phyloP scores from a whole-genome alignment of 1,284 basidiomycete genomes.

The Trametes versicolor region DNA sequence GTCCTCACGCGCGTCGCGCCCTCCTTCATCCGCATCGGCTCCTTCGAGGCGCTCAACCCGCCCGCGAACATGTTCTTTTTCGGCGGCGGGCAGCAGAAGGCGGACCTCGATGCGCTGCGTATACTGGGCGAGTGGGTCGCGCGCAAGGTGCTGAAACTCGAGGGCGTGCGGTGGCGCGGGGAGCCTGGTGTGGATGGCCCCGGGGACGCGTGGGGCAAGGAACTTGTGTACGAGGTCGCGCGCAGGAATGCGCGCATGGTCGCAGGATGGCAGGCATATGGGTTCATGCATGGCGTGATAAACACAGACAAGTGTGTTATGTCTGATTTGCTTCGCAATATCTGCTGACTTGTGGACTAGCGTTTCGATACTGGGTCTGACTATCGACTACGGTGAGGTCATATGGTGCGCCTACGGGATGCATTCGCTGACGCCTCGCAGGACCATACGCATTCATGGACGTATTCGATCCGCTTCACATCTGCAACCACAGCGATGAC shows the following conservation, averaged over 20 bases:
- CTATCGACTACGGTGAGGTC: conserved; percentile 86
- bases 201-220: conserved; percentile 71
- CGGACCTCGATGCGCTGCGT: conserved; percentile 78
- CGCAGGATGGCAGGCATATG: conserved; percentile 94
- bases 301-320: conserved; percentile 90
- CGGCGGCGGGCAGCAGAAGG: conserved; percentile 78
- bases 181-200: conserved; percentile 40
- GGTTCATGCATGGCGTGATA: conserved; percentile 95
- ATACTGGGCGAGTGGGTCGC: conserved; percentile 81
- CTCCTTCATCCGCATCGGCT: conserved; percentile 93
- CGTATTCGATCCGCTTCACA: conserved; percentile 83
- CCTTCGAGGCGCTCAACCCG: conserved; percentile 88
- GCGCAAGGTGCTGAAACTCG: conserved; percentile 64
- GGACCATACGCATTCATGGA: conserved; percentile 98
- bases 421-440: conserved; percentile 39
- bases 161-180: conserved; percentile 44
- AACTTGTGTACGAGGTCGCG: conserved; percentile 81
- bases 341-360: conserved; percentile 46
- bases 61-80: conserved; percentile 75
- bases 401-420: too few species aligned
- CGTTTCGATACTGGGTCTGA: conserved; percentile 87
- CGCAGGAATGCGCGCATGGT: conserved; percentile 90
- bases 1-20: conserved; percentile 88
- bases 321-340: conserved; percentile 22
- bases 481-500: conserved; percentile 95